Evolutionary conservation across 2,329 filamentous ascomycete species (phyloP), one percentile per base, ranked within the genome.

Genomic region (Fusarium oligoseptatum): DNA sequence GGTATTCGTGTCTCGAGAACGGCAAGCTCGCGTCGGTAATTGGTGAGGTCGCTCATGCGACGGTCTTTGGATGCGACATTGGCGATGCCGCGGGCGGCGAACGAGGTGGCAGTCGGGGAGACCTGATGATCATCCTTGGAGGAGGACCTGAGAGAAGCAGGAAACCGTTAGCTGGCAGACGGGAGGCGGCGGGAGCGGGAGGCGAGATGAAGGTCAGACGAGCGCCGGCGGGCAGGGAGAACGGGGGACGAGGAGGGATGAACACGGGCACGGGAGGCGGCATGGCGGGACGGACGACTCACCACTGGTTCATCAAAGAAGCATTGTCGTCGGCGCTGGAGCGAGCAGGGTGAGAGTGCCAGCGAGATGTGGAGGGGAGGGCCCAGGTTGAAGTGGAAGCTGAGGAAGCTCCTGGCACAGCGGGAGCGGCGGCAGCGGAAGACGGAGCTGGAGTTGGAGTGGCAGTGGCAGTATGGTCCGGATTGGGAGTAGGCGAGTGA

Each of bases 21-120:
- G 76, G 91, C 88, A 66, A 94, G 88, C 78, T 94, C 92, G 84
- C 92, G 92, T 79, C 92, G 91, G 81, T 94, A 92, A 81, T 93
- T 92, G 80, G 87, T 86, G 77, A 94, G 88, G 80, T 92, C 91
- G 84, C 87, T 89, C 80, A 88, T 82, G 76, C 88, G 86, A 78
- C 87, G 88, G 73, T 89, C 89, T 82, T 85, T 83, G 70, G 85
- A 85, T 68, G 83, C 62, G 84, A 85, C 76, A 87, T 75, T 75
- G 74, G 75, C 80, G 71, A 83, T 82, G 76, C 83, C 80, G 79
- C 85, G 85, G 75, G 84, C 81, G 71, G 83, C 83, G 73, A 83
- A 81, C 43, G 83, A 83, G 64, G 85, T 85, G 39, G 86, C 85
- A 68, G 84, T 82, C 58, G 88, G 88, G 71, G 88, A 90, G 76